Evolutionary conservation across 345 rosid genomes (phyloP), one percentile per base, ranked within the genome.

Genomic region (Corchorus capsularis): DNA sequence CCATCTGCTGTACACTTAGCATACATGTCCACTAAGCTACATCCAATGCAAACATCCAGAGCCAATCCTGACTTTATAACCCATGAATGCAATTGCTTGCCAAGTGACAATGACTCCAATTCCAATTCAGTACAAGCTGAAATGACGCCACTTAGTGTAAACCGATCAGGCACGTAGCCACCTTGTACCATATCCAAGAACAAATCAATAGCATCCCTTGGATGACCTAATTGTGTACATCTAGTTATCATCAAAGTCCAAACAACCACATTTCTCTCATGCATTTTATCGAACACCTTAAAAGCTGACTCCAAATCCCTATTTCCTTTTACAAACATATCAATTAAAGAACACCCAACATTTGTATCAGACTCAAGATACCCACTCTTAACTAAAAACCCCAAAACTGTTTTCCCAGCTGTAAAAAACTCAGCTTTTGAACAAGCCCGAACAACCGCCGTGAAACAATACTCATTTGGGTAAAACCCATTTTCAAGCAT

Each of bases 1-100:
- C 94, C 89, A 54, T 81, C 82, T 37, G 17, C 76, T 3, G 81
- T 68, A 39, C 92, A 87, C 80, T 93, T 91, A 7, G 87, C 91
- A 57, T 93, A 88, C 98, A 91, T 89, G 73, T 91, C 92, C 63
- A 87, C 90, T 81, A 87, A 87, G 86, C 89, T 87, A 83, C 92
- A 91, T 22, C 91, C 90, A 63, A 90, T 86, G 72, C 89, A 88
- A 68, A 81, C 90, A 82, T 90, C 97, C 17, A 16, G 78, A n/a
- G 53, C 73, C 19, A 88, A 52, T 7, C 93, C 91, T 0, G 85
- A 75, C 80, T 89, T 76, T 52, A 89, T 75, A 39, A 79, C 82
- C 88, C 86, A 81, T 64, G 91, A 87, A 84, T 89, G 97, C 82
- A 92, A 81, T 62, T 94, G 94, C 75, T 81, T 65, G 17, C 93